Evolutionary conservation across 2,329 filamentous ascomycete genomes (phyloP).

Genomic region (Fusarium sp.): DNA sequence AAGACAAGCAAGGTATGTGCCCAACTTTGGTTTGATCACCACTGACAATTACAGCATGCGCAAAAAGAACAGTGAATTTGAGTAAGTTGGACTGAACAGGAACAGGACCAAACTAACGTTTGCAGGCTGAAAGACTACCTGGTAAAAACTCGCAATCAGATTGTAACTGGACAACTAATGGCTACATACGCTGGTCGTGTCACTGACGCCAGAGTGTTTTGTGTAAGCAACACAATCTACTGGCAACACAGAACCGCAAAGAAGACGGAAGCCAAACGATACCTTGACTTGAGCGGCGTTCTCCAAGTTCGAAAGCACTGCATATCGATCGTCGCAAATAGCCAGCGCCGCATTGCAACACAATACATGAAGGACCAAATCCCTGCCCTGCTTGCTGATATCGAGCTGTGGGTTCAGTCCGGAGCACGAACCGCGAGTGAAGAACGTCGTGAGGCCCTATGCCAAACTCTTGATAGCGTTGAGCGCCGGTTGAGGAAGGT

Average conservation of each 20-base stretch:
- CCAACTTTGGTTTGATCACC: fast-evolving
- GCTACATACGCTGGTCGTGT: slow-evolving; percentile 49
- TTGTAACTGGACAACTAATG: slow-evolving; percentile 50
- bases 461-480: slow-evolving; percentile 51
- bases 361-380: slow-evolving; percentile 58
- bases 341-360: slow-evolving; percentile 54
- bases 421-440: slow-evolving; percentile 55
- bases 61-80: slow-evolving; percentile 34
- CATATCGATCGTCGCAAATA: slow-evolving; percentile 60
- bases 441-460: slow-evolving; percentile 54
- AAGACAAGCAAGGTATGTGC: slow-evolving; percentile 6
- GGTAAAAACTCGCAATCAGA: slow-evolving; percentile 56
- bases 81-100: slow-evolving; percentile 39
- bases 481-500: slow-evolving; percentile 52
- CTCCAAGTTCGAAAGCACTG: slow-evolving; percentile 58
- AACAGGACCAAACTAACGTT: background rate
- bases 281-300: slow-evolving; percentile 60
- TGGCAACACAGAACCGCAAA: slow-evolving; percentile 53
- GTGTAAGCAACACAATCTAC: slow-evolving; percentile 61
- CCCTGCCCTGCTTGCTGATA: slow-evolving; percentile 56
- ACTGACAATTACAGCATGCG: slow-evolving; percentile 20
- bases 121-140: slow-evolving; percentile 53
- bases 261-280: slow-evolving; percentile 35
- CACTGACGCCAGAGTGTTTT: slow-evolving; percentile 55
- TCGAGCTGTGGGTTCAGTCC: slow-evolving; percentile 61